Percentiles rank a stretch among this genome's conserved stretches.
phyloP scores from a whole-genome alignment of 2,329 filamentous ascomycete genomes.

The Exophiala spinifera region DNA sequence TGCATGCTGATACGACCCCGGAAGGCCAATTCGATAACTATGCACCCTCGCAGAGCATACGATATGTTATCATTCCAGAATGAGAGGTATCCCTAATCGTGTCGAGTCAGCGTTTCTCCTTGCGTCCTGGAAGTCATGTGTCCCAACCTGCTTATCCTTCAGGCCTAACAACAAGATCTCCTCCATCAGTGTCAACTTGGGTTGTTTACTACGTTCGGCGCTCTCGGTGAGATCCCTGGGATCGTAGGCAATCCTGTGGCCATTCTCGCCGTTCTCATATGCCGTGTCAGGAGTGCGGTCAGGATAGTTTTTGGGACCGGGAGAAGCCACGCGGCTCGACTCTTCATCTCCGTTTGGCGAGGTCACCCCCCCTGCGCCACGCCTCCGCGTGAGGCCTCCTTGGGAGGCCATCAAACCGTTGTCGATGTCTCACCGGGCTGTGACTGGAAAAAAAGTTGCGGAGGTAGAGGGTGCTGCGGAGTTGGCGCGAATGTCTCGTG shows the following conservation, averaged over 20 bases:
- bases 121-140: constrained; percentile 43
- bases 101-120: neutral
- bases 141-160: constrained; percentile 93
- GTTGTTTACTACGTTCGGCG: constrained; percentile 93
- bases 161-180: constrained; percentile 91
- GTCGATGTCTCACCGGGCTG: neutral
- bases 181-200: constrained; percentile 98
- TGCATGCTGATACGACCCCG: constrained; percentile 97
- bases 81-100: constrained; percentile 80
- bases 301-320: constrained; percentile 57
- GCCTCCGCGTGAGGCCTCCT: constrained; percentile 69
- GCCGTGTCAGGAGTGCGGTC: constrained; percentile 67
- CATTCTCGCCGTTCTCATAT: constrained; percentile 83
- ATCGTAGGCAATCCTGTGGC: constrained; percentile 97
- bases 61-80: constrained; percentile 99
- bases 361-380: constrained; percentile 59
- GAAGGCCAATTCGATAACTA: constrained; percentile 96
- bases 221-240: constrained; percentile 96
- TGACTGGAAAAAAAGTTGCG: neutral
- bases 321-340: constrained; percentile 64
- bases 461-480: neutral
- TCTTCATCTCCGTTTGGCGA: constrained; percentile 53
- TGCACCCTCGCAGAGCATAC: constrained; percentile 94
- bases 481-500: constrained; percentile 6
- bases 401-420: constrained; percentile 56